Evolutionary conservation across 2,329 filamentous ascomycete genomes (phyloP).

Genomic region (Triangularia setosa): DNA sequence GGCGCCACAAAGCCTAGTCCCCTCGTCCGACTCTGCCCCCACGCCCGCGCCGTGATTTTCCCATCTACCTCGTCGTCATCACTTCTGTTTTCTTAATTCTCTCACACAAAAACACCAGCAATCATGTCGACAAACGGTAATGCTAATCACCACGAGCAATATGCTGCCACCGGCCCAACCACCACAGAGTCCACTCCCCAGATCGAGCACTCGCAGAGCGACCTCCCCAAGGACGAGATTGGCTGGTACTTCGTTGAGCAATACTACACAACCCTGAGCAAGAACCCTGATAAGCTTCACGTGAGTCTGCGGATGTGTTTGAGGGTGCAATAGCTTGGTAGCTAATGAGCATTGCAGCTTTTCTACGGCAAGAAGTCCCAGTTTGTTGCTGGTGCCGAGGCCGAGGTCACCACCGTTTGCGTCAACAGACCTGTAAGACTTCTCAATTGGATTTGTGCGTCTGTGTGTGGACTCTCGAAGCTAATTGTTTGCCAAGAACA

Average conservation of each 20-base stretch:
- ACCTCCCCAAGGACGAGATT: slow-evolving; percentile 81
- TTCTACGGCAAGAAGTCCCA: slow-evolving; percentile 97
- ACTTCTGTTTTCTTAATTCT: slow-evolving; percentile 7
- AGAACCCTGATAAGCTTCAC: slow-evolving; percentile 88
- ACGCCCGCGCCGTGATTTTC: slow-evolving; percentile 16
- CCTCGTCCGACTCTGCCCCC: background rate
- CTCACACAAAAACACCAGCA: slow-evolving; percentile 15
- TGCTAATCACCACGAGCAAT: slow-evolving; percentile 42
- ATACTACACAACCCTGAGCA: slow-evolving; percentile 97
- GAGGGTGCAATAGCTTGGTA: background rate
- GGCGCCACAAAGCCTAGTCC: slow-evolving; percentile 1
- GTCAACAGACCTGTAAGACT: slow-evolving; percentile 78
- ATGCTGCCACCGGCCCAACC: slow-evolving; percentile 29
- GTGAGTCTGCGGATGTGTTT: slow-evolving; percentile 41
- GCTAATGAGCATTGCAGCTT: slow-evolving; percentile 47
- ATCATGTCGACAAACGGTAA: slow-evolving; percentile 58
- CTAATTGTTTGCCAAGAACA: slow-evolving; percentile 35
- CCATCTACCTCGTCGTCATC: slow-evolving; percentile 14
- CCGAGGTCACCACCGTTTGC: slow-evolving; percentile 79
- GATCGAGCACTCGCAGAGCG: slow-evolving; percentile 37
- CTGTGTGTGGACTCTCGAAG: background rate
- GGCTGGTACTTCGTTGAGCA: slow-evolving; percentile 99
- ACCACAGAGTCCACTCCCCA: slow-evolving; percentile 23
- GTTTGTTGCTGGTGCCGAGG: slow-evolving; percentile 88
- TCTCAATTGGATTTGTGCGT: slow-evolving; percentile 18